Evolutionary conservation across 2,329 filamentous ascomycete genomes (phyloP), one percentile per base, ranked within the genome.

Genomic region (Ophioceras dolichostomum): DNA sequence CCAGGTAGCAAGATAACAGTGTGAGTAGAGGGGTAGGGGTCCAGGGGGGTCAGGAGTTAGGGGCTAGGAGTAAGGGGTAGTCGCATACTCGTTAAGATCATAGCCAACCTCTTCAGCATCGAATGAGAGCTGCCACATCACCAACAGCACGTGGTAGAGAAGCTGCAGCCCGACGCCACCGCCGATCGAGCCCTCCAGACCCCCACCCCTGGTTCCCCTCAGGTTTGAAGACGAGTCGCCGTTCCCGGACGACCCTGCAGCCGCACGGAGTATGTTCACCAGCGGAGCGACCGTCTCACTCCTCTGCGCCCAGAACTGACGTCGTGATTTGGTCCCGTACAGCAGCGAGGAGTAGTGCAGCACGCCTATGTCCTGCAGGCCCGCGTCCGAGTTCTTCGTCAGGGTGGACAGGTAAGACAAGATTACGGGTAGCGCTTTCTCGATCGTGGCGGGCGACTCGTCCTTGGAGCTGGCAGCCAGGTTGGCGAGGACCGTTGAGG

Each of bases 61-160:
- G 22, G 8, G 20, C 8, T 5, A 22, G 9, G 27, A 16, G 26
- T 16, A n/a, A 13, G 10, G 12, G 29, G 33, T 10, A n/a, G 32
- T 26, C 10, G 61, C 80, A 51, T 69, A 91, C 84, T 87, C 78
- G 59, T 96, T 84, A 40, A 98, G 67, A 30, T 89, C 87, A 42
- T 79, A 72, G 27, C 76, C 76, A 51, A 80, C 68, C 2, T 67
- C 61, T 41, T 81, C 79, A 10, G 86, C 85, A 56, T 96, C 91
- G 47, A 98, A 98, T 54, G 87, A 94, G 47, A 98, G 68, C 65
- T 96, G 88, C 91, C 91, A 98, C 41, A 98, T 65, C 10, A 94
- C 88, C 36, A 98, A 70, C 17, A 98, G 71, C 13, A 95, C 83
- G 52, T 95, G 86, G 57, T 98, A 98, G 29, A 41, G 71, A 29